A percentile compares a stretch with the other conserved stretches of the same genome.
phyloP scores from a whole-genome alignment of 2,329 filamentous ascomycete genomes.

The Botrytis fragariae region DNA sequence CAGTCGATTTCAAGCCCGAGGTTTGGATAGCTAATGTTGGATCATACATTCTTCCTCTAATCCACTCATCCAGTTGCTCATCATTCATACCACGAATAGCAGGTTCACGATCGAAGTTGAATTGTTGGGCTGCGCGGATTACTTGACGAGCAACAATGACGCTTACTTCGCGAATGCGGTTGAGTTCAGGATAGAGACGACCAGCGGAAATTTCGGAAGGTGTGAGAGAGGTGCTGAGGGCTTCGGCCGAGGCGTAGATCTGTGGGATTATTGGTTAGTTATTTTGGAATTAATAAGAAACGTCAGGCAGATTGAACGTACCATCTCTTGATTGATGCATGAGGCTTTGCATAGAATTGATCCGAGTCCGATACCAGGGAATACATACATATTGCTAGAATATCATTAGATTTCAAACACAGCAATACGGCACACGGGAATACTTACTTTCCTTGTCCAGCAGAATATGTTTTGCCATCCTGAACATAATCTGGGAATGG shows the following conservation, averaged over 20 bases:
- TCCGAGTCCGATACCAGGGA: conserved; percentile 82
- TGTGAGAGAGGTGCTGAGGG: conserved; percentile 66
- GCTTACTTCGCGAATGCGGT: conserved; percentile 70
- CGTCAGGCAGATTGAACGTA: conserved; percentile 14
- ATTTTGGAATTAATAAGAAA: background rate
- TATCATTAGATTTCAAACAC: conserved; percentile 9
- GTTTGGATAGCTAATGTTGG: conserved; percentile 39
- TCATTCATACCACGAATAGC: conserved; percentile 54
- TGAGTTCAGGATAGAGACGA: conserved; percentile 72
- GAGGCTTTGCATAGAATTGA: conserved; percentile 67
- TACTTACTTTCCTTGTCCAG: conserved; percentile 49
- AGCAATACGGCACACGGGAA: background rate
- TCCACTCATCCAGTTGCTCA: conserved; percentile 58
- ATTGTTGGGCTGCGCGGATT: conserved; percentile 66
- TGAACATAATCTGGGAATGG: conserved; percentile 72
- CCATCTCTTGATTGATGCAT: conserved; percentile 47
- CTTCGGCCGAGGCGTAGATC: conserved; percentile 77
- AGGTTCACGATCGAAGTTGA: conserved; percentile 62
- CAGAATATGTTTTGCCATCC: conserved; percentile 48
- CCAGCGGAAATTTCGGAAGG: conserved; percentile 56
- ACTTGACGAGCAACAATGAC: conserved; percentile 74
- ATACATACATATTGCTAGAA: conserved; percentile 84
- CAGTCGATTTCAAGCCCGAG: background rate
- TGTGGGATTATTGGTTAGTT: conserved; percentile 53
- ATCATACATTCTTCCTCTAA: conserved; percentile 74